Evolutionary conservation across 208 protist species (phyloP), one percentile per base, ranked within the genome.

Genomic region (Herpetomonas muscarum): DNA sequence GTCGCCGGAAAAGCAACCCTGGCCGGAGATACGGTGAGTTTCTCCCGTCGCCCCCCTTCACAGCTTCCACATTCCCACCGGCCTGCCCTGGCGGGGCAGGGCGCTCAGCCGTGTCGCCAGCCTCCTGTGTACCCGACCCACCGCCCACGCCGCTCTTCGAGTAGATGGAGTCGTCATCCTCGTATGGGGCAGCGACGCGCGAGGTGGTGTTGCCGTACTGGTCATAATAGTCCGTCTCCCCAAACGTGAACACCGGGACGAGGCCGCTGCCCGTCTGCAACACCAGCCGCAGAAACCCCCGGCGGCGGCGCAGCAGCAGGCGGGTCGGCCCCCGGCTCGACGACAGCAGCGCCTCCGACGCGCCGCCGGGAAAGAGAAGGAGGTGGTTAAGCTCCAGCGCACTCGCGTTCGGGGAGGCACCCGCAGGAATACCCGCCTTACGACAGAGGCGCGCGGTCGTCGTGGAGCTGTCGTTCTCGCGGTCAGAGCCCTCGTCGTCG

Each of bases 151-250:
- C 41, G 15, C 15, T 19, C 15, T 22, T 46, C 22, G 48, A 48
- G 46, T 60, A 53, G 7, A 37, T 46, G 21, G 62, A 66, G 42
- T 64, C 56, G 50, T 70, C 69, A 26, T 76, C 69, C 25, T 64
- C 58, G 17, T 55, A 47, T 21, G 45, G 52, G 19, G 65, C 60
- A 2, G 63, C 59, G 49, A 58, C 39, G 34, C 54, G 59, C 12
- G 60, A 58, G 41, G 39, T 61, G 41, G 61, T 30, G n/a, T 61
- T 65, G 49, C 30, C 49, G 53, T 55, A 46, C 46, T 76, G 68
- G 28, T 73, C 65, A 45, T 73, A 80, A 47, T 73, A 81, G 66
- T 85, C 67, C 32, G 67, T 81, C 50, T 85, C 78, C 25, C 74
- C 68, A 36, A 82, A 82, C n/a, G 64, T 74, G 68, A 73, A 79